Base-by-base conservation (phyloP, 1,284 basidiomycete species). In the Boletus sp. region DNA sequence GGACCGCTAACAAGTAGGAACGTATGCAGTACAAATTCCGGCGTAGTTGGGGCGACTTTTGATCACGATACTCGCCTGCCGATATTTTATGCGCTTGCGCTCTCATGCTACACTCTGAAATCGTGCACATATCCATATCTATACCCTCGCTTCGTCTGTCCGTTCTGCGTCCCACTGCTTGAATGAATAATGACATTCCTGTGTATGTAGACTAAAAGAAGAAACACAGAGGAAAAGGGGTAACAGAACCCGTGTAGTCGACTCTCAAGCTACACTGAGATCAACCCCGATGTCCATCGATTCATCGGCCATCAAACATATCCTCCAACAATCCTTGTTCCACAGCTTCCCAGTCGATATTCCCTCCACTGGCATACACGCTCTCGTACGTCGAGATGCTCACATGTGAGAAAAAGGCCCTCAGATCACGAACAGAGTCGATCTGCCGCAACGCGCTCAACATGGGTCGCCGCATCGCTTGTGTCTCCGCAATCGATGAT, bases 341-440 rank as follows among this genome's bases (percentile, higher is more conserved):
- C 17, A 97, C 84, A 8, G 81, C 81, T 22, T 84, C 84, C 91
- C 89, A 94, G 64, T 97, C 93, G 14, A 96, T 74, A 46, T 77
- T 81, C 1, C 87, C 85, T 19, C 76, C 77, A 52, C 84, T 85
- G 3, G 80, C 79, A 67, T 95, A 96, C 37, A 94, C 79, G 50
- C 86, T 88, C 69, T 96, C 93, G 61, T 94, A 97, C 12, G 88
- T 87, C 7, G 85, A 77, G 42, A 94, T 84, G 67, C 92, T 94
- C 41, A 92, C 84, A 51, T 84, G 80, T 1, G 90, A 84, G 68
- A 96, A 94, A 74, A 97, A 97, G 0, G 85, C 78, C 22, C 84
- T 76, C 20, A 97, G 72, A 56, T 95, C 89, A 17, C 81, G 77
- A 37, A 96, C 80, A 50, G 87, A 90, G 51, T 85, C 80, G 48